These are phyloP conservation scores for Metschnikowia proteae DNA, from an alignment of 805 yeast genomes.

Conservation along the genomic window DNA sequence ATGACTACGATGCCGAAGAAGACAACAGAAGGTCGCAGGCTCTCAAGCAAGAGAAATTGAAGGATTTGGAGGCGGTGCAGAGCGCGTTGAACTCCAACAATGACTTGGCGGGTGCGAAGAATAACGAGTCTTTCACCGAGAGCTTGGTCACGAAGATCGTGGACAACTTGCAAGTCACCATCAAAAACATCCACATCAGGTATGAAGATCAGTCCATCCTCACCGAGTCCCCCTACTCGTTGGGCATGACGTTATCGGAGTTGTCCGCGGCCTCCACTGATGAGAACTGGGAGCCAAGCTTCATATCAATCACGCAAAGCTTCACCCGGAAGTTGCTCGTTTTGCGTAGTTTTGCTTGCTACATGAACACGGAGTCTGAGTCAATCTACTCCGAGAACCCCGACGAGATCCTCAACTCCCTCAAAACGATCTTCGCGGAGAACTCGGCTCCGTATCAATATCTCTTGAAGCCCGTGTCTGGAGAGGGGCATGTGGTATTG, in stretches of 20 bases:
- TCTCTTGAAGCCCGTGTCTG: conserved; percentile 82
- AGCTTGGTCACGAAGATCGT: conserved; percentile 83
- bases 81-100: conserved; percentile 36
- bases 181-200: conserved; percentile 85
- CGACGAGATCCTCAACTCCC: conserved; percentile 45
- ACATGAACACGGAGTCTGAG: conserved; percentile 72
- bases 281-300: conserved; percentile 77
- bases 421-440: conserved; percentile 43
- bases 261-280: conserved; percentile 90
- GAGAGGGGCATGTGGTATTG: conserved; percentile 75
- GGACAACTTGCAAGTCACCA: conserved; percentile 87
- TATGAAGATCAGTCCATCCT: conserved; percentile 79
- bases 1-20: conserved; percentile 52
- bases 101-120: conserved; percentile 35
- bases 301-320: conserved; percentile 64
- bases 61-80: conserved; percentile 61
- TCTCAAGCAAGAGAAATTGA: conserved; percentile 62
- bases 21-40: conserved; percentile 58
- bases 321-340: conserved; percentile 75
- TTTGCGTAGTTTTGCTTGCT: conserved; percentile 68
- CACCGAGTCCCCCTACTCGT: conserved; percentile 70
- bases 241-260: conserved; percentile 81
- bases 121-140: conserved; percentile 79
- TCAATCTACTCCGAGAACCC: conserved; percentile 48
- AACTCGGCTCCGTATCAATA: conserved; percentile 40